Evolutionary conservation across 148 eudicot genomes (phyloP).

Genomic region (Arctostaphylos glauca): DNA sequence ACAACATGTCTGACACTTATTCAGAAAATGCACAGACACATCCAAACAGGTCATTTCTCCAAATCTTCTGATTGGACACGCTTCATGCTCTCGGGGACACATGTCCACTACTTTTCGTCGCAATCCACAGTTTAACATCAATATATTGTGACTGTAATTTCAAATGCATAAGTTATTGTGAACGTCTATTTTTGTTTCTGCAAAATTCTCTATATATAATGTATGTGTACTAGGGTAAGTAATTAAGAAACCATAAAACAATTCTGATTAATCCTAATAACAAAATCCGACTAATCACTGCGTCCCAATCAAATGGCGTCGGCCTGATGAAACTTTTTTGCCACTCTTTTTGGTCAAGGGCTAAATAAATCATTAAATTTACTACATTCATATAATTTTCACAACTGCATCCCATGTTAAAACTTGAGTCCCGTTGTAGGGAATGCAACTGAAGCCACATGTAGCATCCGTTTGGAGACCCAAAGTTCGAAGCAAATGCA

Average conservation of each 20-base stretch:
- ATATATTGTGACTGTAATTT: not conserved
- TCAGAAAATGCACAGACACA: not conserved
- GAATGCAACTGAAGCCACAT: not conserved
- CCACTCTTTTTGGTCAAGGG: not conserved
- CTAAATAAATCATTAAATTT: not conserved
- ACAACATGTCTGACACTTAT: not conserved
- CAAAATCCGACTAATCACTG: not conserved
- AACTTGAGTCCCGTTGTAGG: not conserved
- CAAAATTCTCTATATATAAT: not conserved
- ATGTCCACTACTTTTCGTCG: not conserved
- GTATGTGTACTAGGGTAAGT: not conserved
- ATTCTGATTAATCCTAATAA: not conserved
- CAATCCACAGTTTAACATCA: not conserved
- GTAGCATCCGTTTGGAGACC: too few relatives aligned
- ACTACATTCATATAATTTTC: not conserved
- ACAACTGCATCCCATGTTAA: not conserved
- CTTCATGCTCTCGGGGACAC: not conserved
- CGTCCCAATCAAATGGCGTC: not conserved
- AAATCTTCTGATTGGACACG: not conserved
- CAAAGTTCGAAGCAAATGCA: not conserved
- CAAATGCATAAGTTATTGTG: not conserved
- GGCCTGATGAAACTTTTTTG: not conserved
- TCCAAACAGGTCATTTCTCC: not conserved
- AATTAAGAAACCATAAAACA: too few relatives aligned
- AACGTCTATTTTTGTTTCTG: not conserved